phyloP scores from a whole-genome alignment of 208 protist species.

The Leptomonas pyrrhocoris region DNA sequence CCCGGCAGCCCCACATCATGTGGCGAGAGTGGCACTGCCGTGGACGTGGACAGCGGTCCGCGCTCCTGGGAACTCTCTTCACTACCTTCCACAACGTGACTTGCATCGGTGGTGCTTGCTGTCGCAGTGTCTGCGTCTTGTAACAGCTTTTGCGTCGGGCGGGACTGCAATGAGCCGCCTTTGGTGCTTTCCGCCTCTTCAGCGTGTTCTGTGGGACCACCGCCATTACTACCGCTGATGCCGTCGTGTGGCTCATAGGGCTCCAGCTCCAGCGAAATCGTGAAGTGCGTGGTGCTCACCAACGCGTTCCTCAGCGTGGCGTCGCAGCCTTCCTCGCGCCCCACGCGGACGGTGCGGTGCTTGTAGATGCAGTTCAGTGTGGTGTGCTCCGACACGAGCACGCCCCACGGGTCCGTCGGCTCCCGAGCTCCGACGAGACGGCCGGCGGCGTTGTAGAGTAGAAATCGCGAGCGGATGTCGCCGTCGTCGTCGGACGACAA shows the following conservation, averaged over 20 bases:
- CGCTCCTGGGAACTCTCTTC: background rate
- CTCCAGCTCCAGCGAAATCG: conserved; percentile 52
- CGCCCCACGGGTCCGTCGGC: conserved; percentile 45
- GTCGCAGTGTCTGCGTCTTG: too few relatives aligned
- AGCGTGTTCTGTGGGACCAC: background rate
- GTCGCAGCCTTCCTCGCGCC: conserved; percentile 46
- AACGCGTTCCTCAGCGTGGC: conserved; percentile 40
- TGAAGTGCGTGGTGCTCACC: conserved; percentile 67
- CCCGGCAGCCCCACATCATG: conserved; percentile 8
- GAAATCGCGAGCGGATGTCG: conserved; percentile 17
- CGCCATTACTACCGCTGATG: background rate
- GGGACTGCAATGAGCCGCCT: too few relatives aligned
- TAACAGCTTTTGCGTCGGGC: too few relatives aligned
- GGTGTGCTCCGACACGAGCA: conserved; percentile 60
- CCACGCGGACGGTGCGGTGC: conserved; percentile 45
- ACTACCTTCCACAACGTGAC: too few relatives aligned
- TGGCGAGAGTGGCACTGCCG: conserved; percentile 1
- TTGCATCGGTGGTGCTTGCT: too few relatives aligned
- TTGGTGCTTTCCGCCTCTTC: too few relatives aligned
- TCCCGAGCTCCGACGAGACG: conserved; percentile 21
- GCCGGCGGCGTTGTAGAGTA: conserved; percentile 30
- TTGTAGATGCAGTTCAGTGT: conserved; percentile 39
- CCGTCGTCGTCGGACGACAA: background rate
- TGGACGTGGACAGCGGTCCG: background rate
- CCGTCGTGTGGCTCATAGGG: conserved; percentile 10